phyloP scores from a whole-genome alignment of 2,329 filamentous ascomycete genomes.

The Xylaria arbuscula region DNA sequence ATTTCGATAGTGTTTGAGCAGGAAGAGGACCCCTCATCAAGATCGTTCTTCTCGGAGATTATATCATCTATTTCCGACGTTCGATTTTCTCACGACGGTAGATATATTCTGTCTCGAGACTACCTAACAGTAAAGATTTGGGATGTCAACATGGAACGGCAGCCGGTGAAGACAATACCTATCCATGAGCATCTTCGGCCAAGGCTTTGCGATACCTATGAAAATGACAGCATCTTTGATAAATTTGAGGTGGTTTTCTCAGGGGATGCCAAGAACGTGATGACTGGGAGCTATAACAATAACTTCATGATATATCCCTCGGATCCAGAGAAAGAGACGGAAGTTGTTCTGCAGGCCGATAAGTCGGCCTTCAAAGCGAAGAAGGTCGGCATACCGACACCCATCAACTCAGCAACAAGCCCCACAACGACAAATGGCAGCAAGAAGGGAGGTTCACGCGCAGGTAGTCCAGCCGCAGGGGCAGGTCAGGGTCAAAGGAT shows the following conservation, averaged over 20 bases:
- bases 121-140: conserved; percentile 99
- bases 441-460: conserved; percentile 90
- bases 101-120: conserved; percentile 96
- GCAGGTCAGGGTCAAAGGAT: conserved; percentile 88
- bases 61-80: conserved; percentile 99
- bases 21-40: conserved; percentile 95
- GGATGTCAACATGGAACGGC: conserved; percentile 99
- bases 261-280: conserved; percentile 97
- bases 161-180: conserved; percentile 97
- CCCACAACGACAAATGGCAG: conserved; percentile 75
- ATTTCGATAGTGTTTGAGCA: conserved; percentile 86
- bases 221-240: conserved; percentile 99
- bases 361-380: conserved; percentile 99
- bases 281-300: conserved; percentile 99
- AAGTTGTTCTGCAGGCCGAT: conserved; percentile 96
- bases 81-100: conserved; percentile 93
- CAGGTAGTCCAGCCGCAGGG: conserved; percentile 84
- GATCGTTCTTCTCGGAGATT: conserved; percentile 99
- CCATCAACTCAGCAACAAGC: conserved; percentile 86
- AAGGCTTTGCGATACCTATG: conserved; percentile 95
- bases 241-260: conserved; percentile 99
- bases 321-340: conserved; percentile 93
- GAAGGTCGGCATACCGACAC: conserved; percentile 97
- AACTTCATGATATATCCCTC: conserved; percentile 99
- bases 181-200: conserved; percentile 97